These are phyloP conservation scores for Fusarium staphyleae DNA, from an alignment of 2,329 filamentous ascomycete species.

Conservation along the genomic window DNA sequence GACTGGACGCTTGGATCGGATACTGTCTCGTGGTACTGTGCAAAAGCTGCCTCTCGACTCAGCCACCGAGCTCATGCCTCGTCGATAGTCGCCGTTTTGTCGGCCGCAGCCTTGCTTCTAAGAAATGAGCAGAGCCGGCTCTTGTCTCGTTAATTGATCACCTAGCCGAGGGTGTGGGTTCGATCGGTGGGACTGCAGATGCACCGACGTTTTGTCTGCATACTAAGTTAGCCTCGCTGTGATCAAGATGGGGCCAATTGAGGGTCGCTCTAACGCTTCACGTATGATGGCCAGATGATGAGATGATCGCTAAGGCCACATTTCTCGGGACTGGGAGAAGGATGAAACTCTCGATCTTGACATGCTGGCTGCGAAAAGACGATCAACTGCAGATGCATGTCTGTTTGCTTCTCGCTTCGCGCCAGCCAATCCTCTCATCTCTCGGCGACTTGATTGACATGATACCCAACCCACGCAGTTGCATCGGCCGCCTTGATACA, in stretches of 20 bases:
- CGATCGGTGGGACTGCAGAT: no score
- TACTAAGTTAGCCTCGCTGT: not conserved
- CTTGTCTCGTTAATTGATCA: no score
- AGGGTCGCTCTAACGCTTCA: no score
- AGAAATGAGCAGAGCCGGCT: no score
- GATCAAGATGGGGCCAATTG: not conserved
- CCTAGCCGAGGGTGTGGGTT: no score
- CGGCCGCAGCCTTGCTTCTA: not conserved
- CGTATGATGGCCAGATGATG: not conserved
- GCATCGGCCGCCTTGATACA: no score
- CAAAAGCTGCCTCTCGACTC: not conserved
- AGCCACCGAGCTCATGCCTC: no score
- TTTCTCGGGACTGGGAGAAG: no score
- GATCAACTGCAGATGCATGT: not conserved
- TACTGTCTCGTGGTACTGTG: conserved; percentile 2
- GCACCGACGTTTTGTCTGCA: not conserved
- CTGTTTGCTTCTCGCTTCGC: not conserved
- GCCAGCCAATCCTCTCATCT: not conserved
- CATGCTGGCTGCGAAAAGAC: not conserved
- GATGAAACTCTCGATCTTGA: not conserved
- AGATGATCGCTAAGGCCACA: not conserved
- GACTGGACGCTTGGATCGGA: not conserved
- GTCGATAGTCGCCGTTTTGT: not conserved
- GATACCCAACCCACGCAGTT: no score
- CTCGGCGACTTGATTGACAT: not conserved